Evolutionary conservation across 2,329 filamentous ascomycete species (phyloP), one percentile per base, ranked within the genome.

Genomic region (Beauveria scarabaeidicola): DNA sequence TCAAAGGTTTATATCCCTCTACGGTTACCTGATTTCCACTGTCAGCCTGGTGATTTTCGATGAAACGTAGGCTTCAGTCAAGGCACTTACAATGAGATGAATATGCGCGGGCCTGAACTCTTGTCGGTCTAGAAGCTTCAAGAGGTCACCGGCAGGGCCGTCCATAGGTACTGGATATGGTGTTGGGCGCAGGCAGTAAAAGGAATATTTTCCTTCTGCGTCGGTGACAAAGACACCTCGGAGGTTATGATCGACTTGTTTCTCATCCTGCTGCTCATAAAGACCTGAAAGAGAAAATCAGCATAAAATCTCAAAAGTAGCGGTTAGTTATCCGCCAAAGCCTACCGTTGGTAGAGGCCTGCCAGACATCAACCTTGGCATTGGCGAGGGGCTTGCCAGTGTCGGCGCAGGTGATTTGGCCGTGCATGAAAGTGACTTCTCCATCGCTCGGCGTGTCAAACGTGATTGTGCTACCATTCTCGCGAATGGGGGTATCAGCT

Each of bases 331-430:
- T 15, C 19, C 3, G 5, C 3, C 11, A 10, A 13, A n/a, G 5
- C 47, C 3, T 71, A 73, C 83, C 77, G 67, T 93, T 92, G 36
- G 89, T 88, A 0, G 84, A 88, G 0, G 88, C 88, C 68, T 92
- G 86, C 89, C 90, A 94, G 56, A 92, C 80, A 68, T 93, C 89
- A 40, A 94, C 79, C 23, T 83, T 78, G 1, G 88, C 88, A 61
- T 79, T 78, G 19, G 80, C 77, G 48, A 93, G 77, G 0, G 87
- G 86, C 71, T 83, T 75, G 57, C 85, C 84, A 0, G 86, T 89
- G 21, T 69, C 68, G 53, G 81, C 82, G 48, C 78, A 78, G n/a
- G 73, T 73, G 52, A 84, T 74, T 40, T 71, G 72, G 53, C 89
- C 88, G 64, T 89, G 81, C 78, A 91, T 85, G 66, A 79, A 83